Evolutionary conservation across 495 filamentous ascomycete species (phyloP), one percentile per base, ranked within the genome.

Genomic region (Hypoxylon cercidicola): DNA sequence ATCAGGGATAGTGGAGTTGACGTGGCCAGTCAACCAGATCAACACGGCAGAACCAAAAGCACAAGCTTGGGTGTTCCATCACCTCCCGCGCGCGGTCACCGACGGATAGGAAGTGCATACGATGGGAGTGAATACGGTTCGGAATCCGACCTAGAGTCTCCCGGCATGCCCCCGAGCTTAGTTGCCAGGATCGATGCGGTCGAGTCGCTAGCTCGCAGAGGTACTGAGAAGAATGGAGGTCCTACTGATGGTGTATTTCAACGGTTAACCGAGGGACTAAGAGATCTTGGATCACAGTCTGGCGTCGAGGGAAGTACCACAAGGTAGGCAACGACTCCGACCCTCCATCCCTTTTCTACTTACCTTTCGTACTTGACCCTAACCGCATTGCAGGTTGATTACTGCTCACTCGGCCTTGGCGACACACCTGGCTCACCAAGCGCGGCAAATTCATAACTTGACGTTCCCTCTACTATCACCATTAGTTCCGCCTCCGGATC

Each of bases 381-480:
- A 62, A 55, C 15, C 18, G 48, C 10, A 35, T 40, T 30, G 66
- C 65, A 96, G 93, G 71, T 82, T 97, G 57, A 92, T 93, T 68
- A 96, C 93, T 21, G 91, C 93, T 34, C 91, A 97, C 75, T 87
- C 89, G 39, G 92, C 93, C 15, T 83, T 97, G 32, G 88, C 91
- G 51, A 89, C 90, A 30, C 91, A 97, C 73, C 82, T 96, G 34
- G 83, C 84, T n/a, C 88, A 95, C 77, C 92, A 96, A 81, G 90
- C 91, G 28, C 88, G 90, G 48, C 85, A 87, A 16, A 83, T 97
- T 5, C 90, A 93, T 76, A 90, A 88, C 49, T 88, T 97, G 40
- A 85, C 88, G 40, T 90, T 91, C 70, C 85, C 90, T 11, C 79
- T 92, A n/a, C 82, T 89, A 51, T 85, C 85, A 4, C 86, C 86